Evolutionary conservation across 2,329 filamentous ascomycete genomes (phyloP), one percentile per base, ranked within the genome.

Genomic region (Fusarium lateritium): DNA sequence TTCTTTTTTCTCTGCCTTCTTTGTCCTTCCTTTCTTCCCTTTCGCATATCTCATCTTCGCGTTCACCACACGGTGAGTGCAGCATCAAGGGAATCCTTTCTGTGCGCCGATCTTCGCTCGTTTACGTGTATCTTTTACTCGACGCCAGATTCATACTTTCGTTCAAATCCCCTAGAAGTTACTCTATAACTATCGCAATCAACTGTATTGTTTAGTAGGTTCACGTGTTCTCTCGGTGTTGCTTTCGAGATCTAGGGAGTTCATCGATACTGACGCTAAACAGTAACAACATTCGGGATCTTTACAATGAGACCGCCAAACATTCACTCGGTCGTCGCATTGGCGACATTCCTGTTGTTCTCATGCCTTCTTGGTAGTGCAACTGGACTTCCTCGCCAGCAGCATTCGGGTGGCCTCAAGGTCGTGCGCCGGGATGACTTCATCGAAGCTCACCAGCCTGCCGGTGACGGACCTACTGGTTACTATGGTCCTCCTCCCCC

Each of bases 291-390:
- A 60, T 49, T 49, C 38, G 28, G 43, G 22, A n/a, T 52, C 56
- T 52, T 60, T 75, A 77, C 36, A 55, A 85, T 85, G 83, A 81
- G 78, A 67, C 72, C 58, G 26, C 77, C 69, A 15, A 62, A 51
- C 7, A 72, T 72, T 72, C 65, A 79, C 53, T 64, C 74, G 65
- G 55, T 74, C 65, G 74, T 77, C 73, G 54, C 81, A 31, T 61
- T 77, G 66, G 80, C 77, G 49, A 55, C 54, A 17, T 17, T 73
- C 71, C 77, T 76, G 56, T 58, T 76, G 15, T 53, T 75, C 10
- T 47, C 72, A 19, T 70, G 67, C 47, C 39, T 76, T 38, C 42
- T 56, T n/a, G 45, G 58, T 8, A 58, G 45, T 28, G 34, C 39
- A 6, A 60, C 67, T 38, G 52, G 66, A 33, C 55, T 63, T 42